Evolutionary conservation across 2,329 filamentous ascomycete species (phyloP).

Genomic region (Myriangium duriaei): DNA sequence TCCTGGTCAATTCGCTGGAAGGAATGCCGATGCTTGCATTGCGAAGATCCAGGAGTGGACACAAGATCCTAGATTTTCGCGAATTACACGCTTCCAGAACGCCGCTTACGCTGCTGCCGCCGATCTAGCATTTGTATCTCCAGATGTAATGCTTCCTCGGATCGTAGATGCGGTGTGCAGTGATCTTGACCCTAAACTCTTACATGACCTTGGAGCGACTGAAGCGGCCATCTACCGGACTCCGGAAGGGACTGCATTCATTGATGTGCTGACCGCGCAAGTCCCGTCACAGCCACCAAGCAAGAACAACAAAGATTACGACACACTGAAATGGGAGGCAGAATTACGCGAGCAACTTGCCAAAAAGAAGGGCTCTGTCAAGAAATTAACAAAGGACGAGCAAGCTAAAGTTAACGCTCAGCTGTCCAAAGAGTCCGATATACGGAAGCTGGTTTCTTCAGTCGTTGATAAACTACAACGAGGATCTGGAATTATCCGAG

Average conservation of each 20-base stretch:
- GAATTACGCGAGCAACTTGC: conserved; percentile 77
- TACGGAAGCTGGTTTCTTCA: conserved; percentile 58
- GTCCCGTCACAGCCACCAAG: conserved; percentile 55
- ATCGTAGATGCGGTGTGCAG: conserved; percentile 61
- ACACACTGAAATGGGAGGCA: conserved; percentile 93
- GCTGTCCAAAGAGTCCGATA: conserved; percentile 70
- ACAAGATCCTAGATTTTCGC: conserved; percentile 19
- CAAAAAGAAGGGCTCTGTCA: conserved; percentile 82
- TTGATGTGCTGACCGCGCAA: conserved; percentile 85
- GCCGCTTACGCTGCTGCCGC: conserved; percentile 78
- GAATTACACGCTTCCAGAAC: conserved; percentile 40
- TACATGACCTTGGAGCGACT: conserved; percentile 64
- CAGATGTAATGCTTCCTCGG: conserved; percentile 62
- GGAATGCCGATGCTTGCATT: conserved; percentile 52
- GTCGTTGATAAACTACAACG: conserved; percentile 62
- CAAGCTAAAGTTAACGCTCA: conserved; percentile 83
- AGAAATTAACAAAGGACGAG: conserved; percentile 84
- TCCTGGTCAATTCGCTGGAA: conserved; percentile 62
- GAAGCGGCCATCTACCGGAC: conserved; percentile 91
- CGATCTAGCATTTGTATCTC: conserved; percentile 86
- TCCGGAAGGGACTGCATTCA: conserved; percentile 72
- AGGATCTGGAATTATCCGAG: conserved; percentile 74
- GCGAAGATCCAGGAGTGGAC: conserved; percentile 48
- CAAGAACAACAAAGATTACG: conserved; percentile 90
- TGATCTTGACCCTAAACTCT: conserved; percentile 59